These are phyloP conservation scores for Phytophthora sp. DNA, from an alignment of 352 stramenopile genomes.

Conservation along the genomic window DNA sequence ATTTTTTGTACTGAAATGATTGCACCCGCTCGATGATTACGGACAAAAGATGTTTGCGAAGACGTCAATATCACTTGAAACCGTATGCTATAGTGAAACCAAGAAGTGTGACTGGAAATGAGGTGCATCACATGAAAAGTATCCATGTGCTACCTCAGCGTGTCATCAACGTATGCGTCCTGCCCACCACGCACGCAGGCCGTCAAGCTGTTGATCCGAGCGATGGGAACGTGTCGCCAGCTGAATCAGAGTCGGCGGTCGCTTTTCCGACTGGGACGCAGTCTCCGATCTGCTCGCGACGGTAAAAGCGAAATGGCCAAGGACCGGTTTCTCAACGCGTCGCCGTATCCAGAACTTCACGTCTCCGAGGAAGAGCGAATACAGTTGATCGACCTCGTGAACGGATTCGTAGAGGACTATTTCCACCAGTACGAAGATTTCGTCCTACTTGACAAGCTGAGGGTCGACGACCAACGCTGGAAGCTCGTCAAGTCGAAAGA, in stretches of 20 bases:
- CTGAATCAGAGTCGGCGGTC: not conserved
- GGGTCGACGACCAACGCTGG: slow-evolving; percentile 28
- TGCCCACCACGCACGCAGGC: not conserved
- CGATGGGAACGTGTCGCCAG: not conserved
- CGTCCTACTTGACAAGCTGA: slow-evolving; percentile 11
- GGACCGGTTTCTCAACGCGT: slow-evolving; percentile 16
- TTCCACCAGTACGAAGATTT: slow-evolving; percentile 36
- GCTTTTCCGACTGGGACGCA: not conserved
- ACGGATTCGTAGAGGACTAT: slow-evolving; percentile 12
- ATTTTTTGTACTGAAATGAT: too few relatives aligned
- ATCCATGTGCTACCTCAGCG: too few relatives aligned
- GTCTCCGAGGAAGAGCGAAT: slow-evolving; percentile 18
- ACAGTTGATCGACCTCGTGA: slow-evolving; percentile 20
- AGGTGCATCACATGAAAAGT: too few relatives aligned
- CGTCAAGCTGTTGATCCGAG: not conserved
- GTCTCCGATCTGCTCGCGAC: slow-evolving; percentile 10
- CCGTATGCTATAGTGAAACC: too few relatives aligned
- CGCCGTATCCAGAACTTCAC: slow-evolving; percentile 20
- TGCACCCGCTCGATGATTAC: too few relatives aligned
- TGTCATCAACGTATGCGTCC: not conserved
- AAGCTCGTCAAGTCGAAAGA: slow-evolving; percentile 32
- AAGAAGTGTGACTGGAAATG: too few relatives aligned
- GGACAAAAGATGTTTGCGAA: too few relatives aligned
- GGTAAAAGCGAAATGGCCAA: too few relatives aligned
- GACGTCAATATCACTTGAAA: too few relatives aligned